Conservation (phyloP, 2,329 filamentous ascomycete species). For the Chrysosporium keratinophilum region DNA sequence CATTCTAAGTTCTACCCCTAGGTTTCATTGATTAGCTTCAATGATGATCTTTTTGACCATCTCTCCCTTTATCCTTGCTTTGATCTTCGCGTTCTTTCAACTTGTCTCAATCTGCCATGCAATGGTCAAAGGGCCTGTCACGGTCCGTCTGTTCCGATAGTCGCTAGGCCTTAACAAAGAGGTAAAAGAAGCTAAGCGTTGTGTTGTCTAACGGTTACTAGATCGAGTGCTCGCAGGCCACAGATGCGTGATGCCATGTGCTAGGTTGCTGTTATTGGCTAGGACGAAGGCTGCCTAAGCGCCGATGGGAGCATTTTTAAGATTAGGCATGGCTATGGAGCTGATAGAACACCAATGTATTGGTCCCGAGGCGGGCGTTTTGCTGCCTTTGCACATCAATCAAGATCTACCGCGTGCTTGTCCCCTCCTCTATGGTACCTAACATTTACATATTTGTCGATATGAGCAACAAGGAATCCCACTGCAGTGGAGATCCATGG, state of each 20-base stretch:
- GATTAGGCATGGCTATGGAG: too few relatives aligned
- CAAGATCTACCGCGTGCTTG: too few relatives aligned
- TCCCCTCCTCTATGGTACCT: too few relatives aligned
- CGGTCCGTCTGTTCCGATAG: background rate
- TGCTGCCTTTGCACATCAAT: too few relatives aligned
- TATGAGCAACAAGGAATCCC: background rate
- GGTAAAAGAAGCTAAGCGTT: background rate
- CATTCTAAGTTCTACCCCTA: background rate
- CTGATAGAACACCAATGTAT: too few relatives aligned
- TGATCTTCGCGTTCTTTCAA: background rate
- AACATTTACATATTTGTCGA: background rate
- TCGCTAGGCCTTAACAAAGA: background rate
- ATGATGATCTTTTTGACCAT: background rate
- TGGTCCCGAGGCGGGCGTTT: too few relatives aligned
- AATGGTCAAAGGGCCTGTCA: background rate
- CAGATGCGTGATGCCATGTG: background rate
- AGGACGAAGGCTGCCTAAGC: too few relatives aligned
- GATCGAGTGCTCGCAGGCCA: background rate
- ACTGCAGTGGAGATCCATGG: conserved; percentile 3
- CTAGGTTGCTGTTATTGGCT: background rate
- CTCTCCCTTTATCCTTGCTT: background rate
- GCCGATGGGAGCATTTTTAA: too few relatives aligned
- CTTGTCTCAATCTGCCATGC: background rate
- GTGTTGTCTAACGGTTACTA: background rate
- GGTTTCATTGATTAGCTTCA: background rate